Conservation (phyloP, 345 rosid genomes). For the Nasturtium officinale region DNA sequence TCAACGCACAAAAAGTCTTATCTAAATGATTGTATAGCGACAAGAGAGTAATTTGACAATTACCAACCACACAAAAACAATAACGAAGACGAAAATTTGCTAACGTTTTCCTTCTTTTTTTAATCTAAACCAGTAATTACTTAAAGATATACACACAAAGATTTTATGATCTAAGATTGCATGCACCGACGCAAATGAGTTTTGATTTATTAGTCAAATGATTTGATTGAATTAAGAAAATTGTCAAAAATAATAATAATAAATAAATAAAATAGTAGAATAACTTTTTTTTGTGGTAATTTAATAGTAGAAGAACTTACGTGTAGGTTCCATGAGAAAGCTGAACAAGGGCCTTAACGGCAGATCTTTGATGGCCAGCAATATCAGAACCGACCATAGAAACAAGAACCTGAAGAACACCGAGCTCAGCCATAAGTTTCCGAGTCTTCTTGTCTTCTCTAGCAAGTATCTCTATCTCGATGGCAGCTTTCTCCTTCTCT, state of each 20-base stretch:
- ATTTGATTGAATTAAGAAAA: not conserved
- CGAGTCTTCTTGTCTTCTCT: conserved; percentile 56
- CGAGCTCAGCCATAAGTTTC: conserved; percentile 83
- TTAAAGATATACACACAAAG: not conserved
- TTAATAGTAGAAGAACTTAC: conserved; percentile 50
- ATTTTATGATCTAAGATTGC: not conserved
- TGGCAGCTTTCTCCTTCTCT: conserved; percentile 72
- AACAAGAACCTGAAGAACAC: conserved; percentile 78
- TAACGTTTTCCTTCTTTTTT: not conserved
- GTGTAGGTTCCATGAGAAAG: conserved; percentile 76
- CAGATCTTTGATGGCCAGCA: conserved; percentile 50
- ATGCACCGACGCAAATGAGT: conserved; percentile 16
- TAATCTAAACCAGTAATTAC: conserved; percentile 5
- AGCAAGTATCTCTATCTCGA: conserved; percentile 66
- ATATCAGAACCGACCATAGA: conserved; percentile 61
- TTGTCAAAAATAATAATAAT: not conserved
- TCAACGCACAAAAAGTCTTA: conserved; percentile 5
- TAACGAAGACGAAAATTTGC: not conserved
- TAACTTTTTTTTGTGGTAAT: too few relatives aligned
- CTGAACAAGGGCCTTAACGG: conserved; percentile 75
- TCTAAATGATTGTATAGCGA: conserved; percentile 2
- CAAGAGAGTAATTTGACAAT: not conserved
- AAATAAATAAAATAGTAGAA: not conserved
- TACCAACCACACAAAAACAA: conserved; percentile 9
- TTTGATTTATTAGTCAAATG: not conserved